These are phyloP conservation scores for Phaeolepiota aurea DNA, from an alignment of 768 basidiomycete genomes.

Conservation along the genomic window DNA sequence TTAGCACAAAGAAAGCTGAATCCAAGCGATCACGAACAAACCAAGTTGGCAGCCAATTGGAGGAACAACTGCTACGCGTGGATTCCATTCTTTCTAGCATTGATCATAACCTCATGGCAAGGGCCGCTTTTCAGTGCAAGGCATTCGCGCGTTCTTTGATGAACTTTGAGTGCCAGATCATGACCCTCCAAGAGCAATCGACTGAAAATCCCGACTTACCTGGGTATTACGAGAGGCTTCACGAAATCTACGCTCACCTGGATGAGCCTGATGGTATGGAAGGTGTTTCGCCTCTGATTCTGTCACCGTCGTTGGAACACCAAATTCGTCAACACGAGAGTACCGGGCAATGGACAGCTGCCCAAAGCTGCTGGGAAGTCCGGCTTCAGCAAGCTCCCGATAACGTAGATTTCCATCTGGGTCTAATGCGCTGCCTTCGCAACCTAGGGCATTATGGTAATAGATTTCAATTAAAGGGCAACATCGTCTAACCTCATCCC, in stretches of 20 bases:
- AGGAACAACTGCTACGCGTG: slow-evolving; percentile 59
- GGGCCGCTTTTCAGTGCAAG: slow-evolving; percentile 90
- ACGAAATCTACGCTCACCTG: slow-evolving; percentile 92
- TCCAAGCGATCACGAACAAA: slow-evolving; percentile 38
- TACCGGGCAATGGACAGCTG: slow-evolving; percentile 94
- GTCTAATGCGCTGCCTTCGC: slow-evolving; percentile 81
- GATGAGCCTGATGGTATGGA: slow-evolving; percentile 99
- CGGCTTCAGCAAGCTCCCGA: slow-evolving; percentile 85
- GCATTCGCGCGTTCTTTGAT: slow-evolving; percentile 91
- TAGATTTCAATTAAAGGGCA: background rate
- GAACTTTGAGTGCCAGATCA: slow-evolving; percentile 85
- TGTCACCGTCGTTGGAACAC: slow-evolving; percentile 87
- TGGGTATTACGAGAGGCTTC: slow-evolving; percentile 78
- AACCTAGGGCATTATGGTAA: slow-evolving; percentile 96
- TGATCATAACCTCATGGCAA: slow-evolving; percentile 82
- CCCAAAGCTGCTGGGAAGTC: slow-evolving; percentile 99
- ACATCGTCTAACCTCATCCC: slow-evolving; percentile 1
- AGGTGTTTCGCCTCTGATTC: slow-evolving; percentile 82
- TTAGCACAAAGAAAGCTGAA: slow-evolving; percentile 39
- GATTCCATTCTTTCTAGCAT: slow-evolving; percentile 81
- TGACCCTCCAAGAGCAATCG: slow-evolving; percentile 36
- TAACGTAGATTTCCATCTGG: slow-evolving; percentile 82
- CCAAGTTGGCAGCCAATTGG: slow-evolving; percentile 26
- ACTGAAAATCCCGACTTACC: slow-evolving; percentile 44
- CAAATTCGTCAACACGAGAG: slow-evolving; percentile 98